Conservation (phyloP, 1,284 basidiomycete species). For the Pyrrhoderma lamaoense region DNA sequence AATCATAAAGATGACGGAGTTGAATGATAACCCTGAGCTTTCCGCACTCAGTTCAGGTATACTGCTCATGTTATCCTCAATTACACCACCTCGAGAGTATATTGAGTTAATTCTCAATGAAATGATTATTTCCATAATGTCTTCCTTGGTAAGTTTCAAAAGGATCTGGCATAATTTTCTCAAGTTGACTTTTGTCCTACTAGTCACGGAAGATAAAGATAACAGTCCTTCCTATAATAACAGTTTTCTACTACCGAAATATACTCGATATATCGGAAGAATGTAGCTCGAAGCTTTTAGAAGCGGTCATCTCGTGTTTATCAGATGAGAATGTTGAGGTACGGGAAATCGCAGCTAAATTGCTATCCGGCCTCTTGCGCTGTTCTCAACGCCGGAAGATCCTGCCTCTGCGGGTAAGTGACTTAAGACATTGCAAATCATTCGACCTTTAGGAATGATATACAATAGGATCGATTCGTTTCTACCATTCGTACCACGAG, state of each 20-base stretch:
- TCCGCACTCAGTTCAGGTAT: constrained; percentile 68
- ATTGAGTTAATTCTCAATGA: constrained; percentile 51
- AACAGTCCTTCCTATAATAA: constrained; percentile 63
- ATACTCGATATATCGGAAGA: constrained; percentile 66
- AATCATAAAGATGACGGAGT: constrained; percentile 73
- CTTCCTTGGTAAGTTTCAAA: constrained; percentile 44
- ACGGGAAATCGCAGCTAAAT: constrained; percentile 87
- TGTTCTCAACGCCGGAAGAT: constrained; percentile 91
- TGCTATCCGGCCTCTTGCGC: constrained; percentile 83
- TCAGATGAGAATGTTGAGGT: constrained; percentile 92
- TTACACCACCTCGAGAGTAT: constrained; percentile 56
- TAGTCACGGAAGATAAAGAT: constrained; percentile 77
- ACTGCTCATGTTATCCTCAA: constrained; percentile 67
- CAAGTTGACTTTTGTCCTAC: constrained; percentile 5
- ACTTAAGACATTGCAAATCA: not conserved
- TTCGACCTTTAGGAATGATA: not conserved
- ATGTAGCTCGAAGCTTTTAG: constrained; percentile 66
- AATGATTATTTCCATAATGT: constrained; percentile 61
- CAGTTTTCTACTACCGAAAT: constrained; percentile 85
- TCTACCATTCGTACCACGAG: constrained; percentile 52
- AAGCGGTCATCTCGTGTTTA: constrained; percentile 76
- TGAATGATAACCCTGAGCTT: constrained; percentile 69
- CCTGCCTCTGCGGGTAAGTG: constrained; percentile 67
- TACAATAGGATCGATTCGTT: constrained; percentile 69
- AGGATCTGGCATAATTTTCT: no score